These are phyloP conservation scores for Metarhizium brunneum DNA, from an alignment of 2,329 filamentous ascomycete species.

Conservation along the genomic window DNA sequence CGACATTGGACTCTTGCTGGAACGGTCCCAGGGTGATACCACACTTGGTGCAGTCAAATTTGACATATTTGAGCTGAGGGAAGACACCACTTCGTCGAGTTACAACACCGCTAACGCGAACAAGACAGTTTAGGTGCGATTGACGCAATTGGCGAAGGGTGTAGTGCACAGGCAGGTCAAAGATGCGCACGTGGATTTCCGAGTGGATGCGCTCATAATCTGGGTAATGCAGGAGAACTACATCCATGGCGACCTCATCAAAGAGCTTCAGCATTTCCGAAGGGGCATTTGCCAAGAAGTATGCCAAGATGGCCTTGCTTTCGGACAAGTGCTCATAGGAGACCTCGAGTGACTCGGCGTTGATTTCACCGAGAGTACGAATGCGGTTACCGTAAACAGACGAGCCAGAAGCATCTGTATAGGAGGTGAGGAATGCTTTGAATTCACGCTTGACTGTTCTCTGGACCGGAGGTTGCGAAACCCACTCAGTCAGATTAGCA, in stretches of 20 bases:
- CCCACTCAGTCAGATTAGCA: slow-evolving; percentile 88
- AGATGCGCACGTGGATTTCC: slow-evolving; percentile 95
- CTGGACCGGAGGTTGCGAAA: slow-evolving; percentile 80
- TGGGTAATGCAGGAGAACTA: slow-evolving; percentile 89
- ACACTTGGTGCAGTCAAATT: slow-evolving; percentile 94
- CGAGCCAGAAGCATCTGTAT: slow-evolving; percentile 77
- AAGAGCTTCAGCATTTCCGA: slow-evolving; percentile 95
- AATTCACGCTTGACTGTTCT: slow-evolving; percentile 93
- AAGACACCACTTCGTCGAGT: slow-evolving; percentile 92
- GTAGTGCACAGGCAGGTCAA: slow-evolving; percentile 87
- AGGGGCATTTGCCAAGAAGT: slow-evolving; percentile 91
- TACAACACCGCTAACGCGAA: slow-evolving; percentile 90
- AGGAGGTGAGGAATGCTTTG: slow-evolving; percentile 94
- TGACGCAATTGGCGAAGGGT: slow-evolving; percentile 92
- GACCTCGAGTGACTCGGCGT: slow-evolving; percentile 91
- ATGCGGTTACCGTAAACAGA: slow-evolving; percentile 96
- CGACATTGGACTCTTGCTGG: slow-evolving; percentile 92
- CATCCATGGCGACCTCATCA: slow-evolving; percentile 93
- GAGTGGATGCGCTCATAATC: slow-evolving; percentile 97
- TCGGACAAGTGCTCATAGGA: slow-evolving; percentile 88
- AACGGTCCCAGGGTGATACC: slow-evolving; percentile 87
- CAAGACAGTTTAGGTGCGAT: slow-evolving; percentile 89
- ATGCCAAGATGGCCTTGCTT: slow-evolving; percentile 87
- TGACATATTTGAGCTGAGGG: slow-evolving; percentile 95
- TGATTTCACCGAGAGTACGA: slow-evolving; percentile 90